Conservation (phyloP, 768 basidiomycete genomes). For the Boletus reticulatus region DNA sequence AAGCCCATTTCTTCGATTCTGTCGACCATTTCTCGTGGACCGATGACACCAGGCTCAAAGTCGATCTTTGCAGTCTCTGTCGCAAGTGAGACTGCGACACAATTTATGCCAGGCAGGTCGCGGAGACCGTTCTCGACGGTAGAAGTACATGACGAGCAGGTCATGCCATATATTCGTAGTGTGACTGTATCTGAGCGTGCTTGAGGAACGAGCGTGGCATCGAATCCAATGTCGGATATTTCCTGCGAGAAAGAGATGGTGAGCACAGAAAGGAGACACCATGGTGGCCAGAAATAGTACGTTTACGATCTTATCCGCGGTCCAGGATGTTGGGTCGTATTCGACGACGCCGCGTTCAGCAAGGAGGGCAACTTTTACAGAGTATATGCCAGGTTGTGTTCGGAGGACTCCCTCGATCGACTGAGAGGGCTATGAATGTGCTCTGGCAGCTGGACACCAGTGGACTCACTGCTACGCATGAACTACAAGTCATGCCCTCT, state of each 20-base stretch:
- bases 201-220: slow-evolving; percentile 73
- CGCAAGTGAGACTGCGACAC: slow-evolving; percentile 70
- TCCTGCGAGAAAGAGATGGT: slow-evolving; percentile 49
- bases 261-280: background rate
- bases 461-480: slow-evolving; percentile 77
- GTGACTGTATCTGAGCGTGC: slow-evolving; percentile 64
- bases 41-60: slow-evolving; percentile 71
- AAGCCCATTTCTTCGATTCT: slow-evolving; percentile 87
- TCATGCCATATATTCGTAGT: slow-evolving; percentile 90
- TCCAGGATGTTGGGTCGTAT: slow-evolving; percentile 84
- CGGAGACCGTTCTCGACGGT: slow-evolving; percentile 71
- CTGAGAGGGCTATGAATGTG: slow-evolving; percentile 33
- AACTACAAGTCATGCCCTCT: slow-evolving; percentile 89
- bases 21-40: slow-evolving; percentile 86
- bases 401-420: slow-evolving; percentile 84
- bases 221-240: slow-evolving; percentile 92
- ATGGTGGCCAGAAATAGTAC: slow-evolving; percentile 35
- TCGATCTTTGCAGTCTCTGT: slow-evolving; percentile 72
- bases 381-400: slow-evolving; percentile 83
- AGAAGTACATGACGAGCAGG: slow-evolving; percentile 76
- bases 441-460: background rate
- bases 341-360: slow-evolving; percentile 92
- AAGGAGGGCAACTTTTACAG: slow-evolving; percentile 92
- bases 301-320: slow-evolving; percentile 69
- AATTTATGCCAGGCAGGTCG: slow-evolving; percentile 68